phyloP scores from a whole-genome alignment of 306 rosid genomes.

The Cicer arietinum region DNA sequence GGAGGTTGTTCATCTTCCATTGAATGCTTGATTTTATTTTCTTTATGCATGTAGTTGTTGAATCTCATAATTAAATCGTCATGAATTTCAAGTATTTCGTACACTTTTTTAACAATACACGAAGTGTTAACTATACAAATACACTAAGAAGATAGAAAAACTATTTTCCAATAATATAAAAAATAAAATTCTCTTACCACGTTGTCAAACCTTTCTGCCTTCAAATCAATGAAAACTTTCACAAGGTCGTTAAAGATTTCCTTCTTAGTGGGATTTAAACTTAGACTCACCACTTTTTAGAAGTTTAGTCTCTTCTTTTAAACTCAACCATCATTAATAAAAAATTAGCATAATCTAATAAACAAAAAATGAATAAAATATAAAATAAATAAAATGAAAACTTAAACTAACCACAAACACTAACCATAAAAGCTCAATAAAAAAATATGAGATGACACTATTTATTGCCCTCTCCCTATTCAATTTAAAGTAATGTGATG shows the following conservation, averaged over 20 bases:
- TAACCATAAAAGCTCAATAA: too few relatives aligned
- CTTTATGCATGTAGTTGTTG: conserved; percentile 89
- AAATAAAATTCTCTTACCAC: neutral
- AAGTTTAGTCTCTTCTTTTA: too few relatives aligned
- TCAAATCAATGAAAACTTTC: neutral
- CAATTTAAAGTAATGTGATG: too few relatives aligned
- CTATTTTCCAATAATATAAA: neutral
- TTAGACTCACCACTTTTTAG: too few relatives aligned
- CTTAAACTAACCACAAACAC: too few relatives aligned
- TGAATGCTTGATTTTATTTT: conserved; percentile 83
- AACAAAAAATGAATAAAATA: too few relatives aligned
- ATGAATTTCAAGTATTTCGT: conserved; percentile 80
- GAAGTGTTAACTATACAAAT: conserved; percentile 74
- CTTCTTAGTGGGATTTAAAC: too few relatives aligned
- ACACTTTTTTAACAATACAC: conserved; percentile 76
- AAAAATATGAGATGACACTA: too few relatives aligned
- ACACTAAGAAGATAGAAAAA: conserved; percentile 43
- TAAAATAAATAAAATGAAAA: too few relatives aligned
- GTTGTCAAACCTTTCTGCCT: neutral
- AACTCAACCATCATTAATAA: too few relatives aligned
- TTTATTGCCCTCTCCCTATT: too few relatives aligned
- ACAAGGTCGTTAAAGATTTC: neutral
- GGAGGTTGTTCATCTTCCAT: conserved; percentile 74
- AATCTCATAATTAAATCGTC: conserved; percentile 81
- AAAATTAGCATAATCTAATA: too few relatives aligned